Evolutionary conservation across 169 alveolate species (phyloP).

Genomic region (Cryptosporidium meleagridis): DNA sequence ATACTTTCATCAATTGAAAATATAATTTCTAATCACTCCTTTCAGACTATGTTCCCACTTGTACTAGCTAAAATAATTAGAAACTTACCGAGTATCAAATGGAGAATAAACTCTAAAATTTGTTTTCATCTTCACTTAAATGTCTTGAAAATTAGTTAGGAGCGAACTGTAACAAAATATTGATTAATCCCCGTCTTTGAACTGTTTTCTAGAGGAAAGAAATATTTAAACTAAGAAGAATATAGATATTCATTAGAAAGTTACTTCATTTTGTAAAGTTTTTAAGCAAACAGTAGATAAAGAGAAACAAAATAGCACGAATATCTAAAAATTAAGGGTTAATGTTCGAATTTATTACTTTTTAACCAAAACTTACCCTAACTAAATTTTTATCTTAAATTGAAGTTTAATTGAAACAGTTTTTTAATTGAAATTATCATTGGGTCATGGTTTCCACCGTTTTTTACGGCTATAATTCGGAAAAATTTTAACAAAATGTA

Average conservation of each 20-base stretch:
- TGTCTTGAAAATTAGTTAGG: neutral
- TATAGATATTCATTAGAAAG: neutral
- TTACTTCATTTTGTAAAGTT: neutral
- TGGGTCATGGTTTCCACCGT: neutral
- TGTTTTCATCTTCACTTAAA: no score
- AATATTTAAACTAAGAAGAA: neutral
- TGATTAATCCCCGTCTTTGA: neutral
- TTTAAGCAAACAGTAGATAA: neutral
- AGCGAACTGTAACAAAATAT: neutral
- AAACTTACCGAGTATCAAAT: neutral
- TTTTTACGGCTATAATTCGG: neutral
- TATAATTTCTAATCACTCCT: neutral
- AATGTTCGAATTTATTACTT: neutral
- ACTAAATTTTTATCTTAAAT: neutral
- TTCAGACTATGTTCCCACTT: neutral
- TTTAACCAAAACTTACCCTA: conserved; percentile 7
- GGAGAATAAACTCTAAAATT: neutral
- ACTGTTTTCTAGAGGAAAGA: neutral
- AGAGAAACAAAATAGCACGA: neutral
- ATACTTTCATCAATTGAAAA: neutral
- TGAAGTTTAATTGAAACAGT: neutral
- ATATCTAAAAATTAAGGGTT: neutral
- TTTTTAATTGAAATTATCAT: neutral
- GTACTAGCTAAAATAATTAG: neutral
- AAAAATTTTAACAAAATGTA: neutral